Evolutionary conservation across 139 green algal genomes (phyloP), one percentile per base, ranked within the genome.

Genomic region (Coelastrella sp.): DNA sequence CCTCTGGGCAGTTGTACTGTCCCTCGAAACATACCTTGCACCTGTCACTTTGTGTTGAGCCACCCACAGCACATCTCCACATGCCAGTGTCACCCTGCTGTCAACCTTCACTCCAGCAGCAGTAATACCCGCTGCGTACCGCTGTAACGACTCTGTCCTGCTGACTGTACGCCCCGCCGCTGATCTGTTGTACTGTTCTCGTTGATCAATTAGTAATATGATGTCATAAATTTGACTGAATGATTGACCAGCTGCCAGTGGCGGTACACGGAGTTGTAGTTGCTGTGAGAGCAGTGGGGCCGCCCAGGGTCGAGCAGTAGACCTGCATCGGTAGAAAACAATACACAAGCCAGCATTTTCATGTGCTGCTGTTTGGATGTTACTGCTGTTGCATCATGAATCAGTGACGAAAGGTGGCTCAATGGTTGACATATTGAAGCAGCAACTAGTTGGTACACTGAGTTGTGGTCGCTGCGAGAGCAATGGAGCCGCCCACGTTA

Each of bases 91-190:
- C 56, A 88, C 82, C 11, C 82, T 60, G 11, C 84, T 83, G 73
- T 93, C 92, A 56, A 96, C 91, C 5, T 32, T 19, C 64, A 95
- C 73, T 5, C 92, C 94, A 2, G 65, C 58, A n/a, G 20, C 47
- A 2, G 85, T 56, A 32, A 97, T 91, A n/a, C 66, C 68, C 16
- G 79, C 79, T 54, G 47, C 82, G 54, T 74, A 58, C n/a, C 65
- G 64, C 64, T 64, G 65, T 47, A 88, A 65, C 47, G 65, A 60
- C 6, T 88, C 82, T 2, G 58, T 58, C 23, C 80, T 66, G n/a
- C 83, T 54, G 59, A 83, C 79, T 66, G 81, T 64, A 58, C 19
- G 85, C 59, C 74, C 79, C 79, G 19, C 68, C 56, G 85, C 19
- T 23, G 20, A 5, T 19, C 80, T 66, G 17, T 54, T 68, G 59